phyloP scores from a whole-genome alignment of 1,284 basidiomycete genomes.

The Golubevia sp. region DNA sequence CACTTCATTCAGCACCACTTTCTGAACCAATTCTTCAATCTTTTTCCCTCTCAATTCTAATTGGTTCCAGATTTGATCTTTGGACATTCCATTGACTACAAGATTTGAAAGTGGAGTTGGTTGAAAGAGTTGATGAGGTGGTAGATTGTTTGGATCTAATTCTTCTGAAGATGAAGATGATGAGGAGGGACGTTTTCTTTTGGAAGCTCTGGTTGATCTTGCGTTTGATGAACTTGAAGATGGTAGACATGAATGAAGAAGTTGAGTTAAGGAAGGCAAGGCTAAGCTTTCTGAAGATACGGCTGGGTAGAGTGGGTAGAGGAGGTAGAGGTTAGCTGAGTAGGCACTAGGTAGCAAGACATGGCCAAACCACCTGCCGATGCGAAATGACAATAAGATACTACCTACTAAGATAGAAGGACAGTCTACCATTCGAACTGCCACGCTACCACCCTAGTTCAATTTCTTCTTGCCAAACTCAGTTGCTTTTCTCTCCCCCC shows the following conservation, averaged over 20 bases:
- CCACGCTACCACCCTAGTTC: too few species aligned
- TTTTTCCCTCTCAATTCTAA: slow-evolving; percentile 43
- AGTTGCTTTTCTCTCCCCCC: too few species aligned
- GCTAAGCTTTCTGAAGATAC: slow-evolving; percentile 20
- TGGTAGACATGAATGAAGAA: slow-evolving; percentile 28
- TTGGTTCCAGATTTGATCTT: slow-evolving; percentile 52
- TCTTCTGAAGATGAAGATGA: slow-evolving; percentile 15
- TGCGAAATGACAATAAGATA: too few species aligned
- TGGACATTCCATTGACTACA: slow-evolving; percentile 38
- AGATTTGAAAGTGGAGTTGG: slow-evolving; percentile 41
- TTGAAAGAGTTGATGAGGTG: slow-evolving; percentile 31
- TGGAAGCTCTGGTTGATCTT: background rate
- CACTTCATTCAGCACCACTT: slow-evolving; percentile 21
- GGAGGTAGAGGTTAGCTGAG: slow-evolving; percentile 11
- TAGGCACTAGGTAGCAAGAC: too few species aligned
- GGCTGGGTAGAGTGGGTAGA: slow-evolving; percentile 28
- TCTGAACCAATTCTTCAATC: slow-evolving; percentile 31
- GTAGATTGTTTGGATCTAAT: slow-evolving; percentile 17
- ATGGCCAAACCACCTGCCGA: too few species aligned
- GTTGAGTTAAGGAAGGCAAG: slow-evolving; percentile 18
- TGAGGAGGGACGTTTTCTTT: background rate
- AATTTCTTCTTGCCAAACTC: too few species aligned
- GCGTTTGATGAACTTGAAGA: slow-evolving; percentile 5
- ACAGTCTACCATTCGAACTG: too few species aligned
- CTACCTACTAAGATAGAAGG: too few species aligned